Percentiles rank a stretch among this genome's conserved stretches.
Evolutionary conservation across 1,284 basidiomycete species (phyloP).

Genomic region (Leccinum laetum): DNA sequence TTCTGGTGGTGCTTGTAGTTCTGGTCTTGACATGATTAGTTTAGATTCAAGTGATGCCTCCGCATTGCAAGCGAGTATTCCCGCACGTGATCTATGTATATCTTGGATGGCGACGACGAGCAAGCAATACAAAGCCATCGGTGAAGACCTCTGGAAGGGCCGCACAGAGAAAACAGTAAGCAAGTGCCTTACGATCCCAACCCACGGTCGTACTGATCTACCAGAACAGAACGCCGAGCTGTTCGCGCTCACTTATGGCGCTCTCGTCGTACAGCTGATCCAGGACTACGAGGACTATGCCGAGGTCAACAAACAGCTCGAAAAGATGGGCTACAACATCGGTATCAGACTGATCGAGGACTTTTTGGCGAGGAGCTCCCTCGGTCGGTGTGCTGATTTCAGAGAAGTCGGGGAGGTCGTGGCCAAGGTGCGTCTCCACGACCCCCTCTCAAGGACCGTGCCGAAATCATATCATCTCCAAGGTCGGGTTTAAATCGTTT

Average conservation of each 20-base stretch:
- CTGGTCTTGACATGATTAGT: constrained; percentile 86
- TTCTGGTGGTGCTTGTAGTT: constrained; percentile 95
- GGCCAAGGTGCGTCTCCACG: constrained; percentile 63
- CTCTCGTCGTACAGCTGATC: constrained; percentile 96
- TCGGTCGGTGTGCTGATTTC: constrained; percentile 90
- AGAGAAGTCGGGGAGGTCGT: constrained; percentile 93
- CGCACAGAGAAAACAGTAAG: constrained; percentile 89
- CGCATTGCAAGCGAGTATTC: constrained; percentile 3
- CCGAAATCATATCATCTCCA: neutral
- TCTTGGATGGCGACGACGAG: constrained; percentile 60
- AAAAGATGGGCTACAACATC: constrained; percentile 98
- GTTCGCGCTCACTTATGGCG: constrained; percentile 97
- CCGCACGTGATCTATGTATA: constrained; percentile 27
- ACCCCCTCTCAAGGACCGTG: neutral
- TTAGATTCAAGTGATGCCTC: neutral
- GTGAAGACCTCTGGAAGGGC: constrained; percentile 91
- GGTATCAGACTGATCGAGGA: constrained; percentile 97
- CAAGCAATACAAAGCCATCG: constrained; percentile 82
- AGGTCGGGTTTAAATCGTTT: constrained; percentile 99
- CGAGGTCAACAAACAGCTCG: constrained; percentile 84
- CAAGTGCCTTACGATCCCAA: constrained; percentile 8
- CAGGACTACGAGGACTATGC: constrained; percentile 99
- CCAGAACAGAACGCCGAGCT: constrained; percentile 87
- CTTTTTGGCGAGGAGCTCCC: constrained; percentile 88
- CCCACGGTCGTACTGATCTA: constrained; percentile 15